Percentiles rank a stretch among this genome's conserved stretches.
Conservation (phyloP, 1,284 basidiomycete genomes). For the Chalciporus sp. region DNA sequence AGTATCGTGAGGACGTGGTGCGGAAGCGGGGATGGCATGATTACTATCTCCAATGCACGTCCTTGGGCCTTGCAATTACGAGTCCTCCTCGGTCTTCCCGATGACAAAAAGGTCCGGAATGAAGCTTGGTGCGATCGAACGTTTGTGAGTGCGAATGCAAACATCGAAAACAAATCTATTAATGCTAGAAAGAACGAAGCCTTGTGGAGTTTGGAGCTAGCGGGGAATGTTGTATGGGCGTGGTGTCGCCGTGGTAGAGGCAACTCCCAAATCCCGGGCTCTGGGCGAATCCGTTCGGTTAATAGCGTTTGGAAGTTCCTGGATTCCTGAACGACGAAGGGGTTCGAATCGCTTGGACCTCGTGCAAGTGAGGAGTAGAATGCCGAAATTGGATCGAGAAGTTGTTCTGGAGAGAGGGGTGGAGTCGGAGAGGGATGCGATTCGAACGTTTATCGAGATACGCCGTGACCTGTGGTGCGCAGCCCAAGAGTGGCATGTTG, state of each 20-base stretch:
- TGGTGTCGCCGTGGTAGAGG: neutral
- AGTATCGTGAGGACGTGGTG: neutral
- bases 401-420: neutral
- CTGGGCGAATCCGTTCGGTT: neutral
- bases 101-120: neutral
- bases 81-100: neutral
- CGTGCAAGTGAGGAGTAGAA: constrained; percentile 1
- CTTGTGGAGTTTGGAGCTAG: neutral
- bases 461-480: neutral
- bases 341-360: neutral
- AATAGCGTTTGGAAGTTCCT: neutral
- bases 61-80: neutral
- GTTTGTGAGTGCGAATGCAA: constrained; percentile 1
- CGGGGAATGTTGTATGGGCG: neutral
- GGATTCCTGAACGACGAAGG: neutral
- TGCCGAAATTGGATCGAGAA: neutral
- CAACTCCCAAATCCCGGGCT: too few species aligned
- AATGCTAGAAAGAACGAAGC: neutral
- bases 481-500: neutral
- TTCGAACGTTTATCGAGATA: neutral
- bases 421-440: neutral
- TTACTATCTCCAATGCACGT: neutral
- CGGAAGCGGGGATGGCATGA: neutral
- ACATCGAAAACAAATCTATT: neutral
- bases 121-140: neutral